These are phyloP conservation scores for Neoscytalidium dimidiatum DNA, from an alignment of 2,329 filamentous ascomycete species.

Conservation along the genomic window DNA sequence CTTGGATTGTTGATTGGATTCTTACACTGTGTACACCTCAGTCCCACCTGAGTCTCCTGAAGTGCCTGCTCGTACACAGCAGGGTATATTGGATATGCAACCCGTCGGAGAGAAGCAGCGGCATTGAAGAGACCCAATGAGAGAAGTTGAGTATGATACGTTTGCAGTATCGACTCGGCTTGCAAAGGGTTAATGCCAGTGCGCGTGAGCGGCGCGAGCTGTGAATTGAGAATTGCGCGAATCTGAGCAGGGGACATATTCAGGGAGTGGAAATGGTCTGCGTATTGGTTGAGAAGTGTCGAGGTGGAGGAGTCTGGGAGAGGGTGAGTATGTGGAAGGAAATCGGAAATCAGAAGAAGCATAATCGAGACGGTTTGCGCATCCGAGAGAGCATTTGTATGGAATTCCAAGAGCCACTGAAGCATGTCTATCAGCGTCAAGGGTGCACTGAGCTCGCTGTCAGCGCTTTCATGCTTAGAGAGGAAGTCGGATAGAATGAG, in stretches of 20 bases:
- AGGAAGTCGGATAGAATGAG: constrained; percentile 40
- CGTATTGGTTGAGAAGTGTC: constrained; percentile 38
- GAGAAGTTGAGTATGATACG: constrained; percentile 59
- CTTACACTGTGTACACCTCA: constrained; percentile 59
- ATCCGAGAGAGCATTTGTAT: constrained; percentile 43
- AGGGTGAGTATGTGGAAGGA: constrained; percentile 46
- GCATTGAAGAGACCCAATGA: constrained; percentile 49
- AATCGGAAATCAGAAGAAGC: constrained; percentile 47
- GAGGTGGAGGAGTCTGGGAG: constrained; percentile 28
- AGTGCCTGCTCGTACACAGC: constrained; percentile 59
- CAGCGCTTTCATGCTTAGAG: constrained; percentile 31
- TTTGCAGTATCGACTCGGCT: constrained; percentile 56
- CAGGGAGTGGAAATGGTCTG: constrained; percentile 40
- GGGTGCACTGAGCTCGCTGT: constrained; percentile 35
- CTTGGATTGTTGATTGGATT: constrained; percentile 56
- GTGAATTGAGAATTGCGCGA: constrained; percentile 41
- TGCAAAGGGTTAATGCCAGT: constrained; percentile 53
- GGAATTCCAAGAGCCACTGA: constrained; percentile 43
- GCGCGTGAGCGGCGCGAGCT: constrained; percentile 42
- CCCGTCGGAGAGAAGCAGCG: constrained; percentile 58
- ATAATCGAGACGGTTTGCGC: constrained; percentile 51
- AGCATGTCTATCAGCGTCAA: constrained; percentile 47
- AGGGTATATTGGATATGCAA: constrained; percentile 57
- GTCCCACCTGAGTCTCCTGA: constrained; percentile 55
- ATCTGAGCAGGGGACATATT: constrained; percentile 42